Evolutionary conservation across 352 stramenopile genomes (phyloP), one percentile per base, ranked within the genome.

Genomic region (Pythium monospermum): DNA sequence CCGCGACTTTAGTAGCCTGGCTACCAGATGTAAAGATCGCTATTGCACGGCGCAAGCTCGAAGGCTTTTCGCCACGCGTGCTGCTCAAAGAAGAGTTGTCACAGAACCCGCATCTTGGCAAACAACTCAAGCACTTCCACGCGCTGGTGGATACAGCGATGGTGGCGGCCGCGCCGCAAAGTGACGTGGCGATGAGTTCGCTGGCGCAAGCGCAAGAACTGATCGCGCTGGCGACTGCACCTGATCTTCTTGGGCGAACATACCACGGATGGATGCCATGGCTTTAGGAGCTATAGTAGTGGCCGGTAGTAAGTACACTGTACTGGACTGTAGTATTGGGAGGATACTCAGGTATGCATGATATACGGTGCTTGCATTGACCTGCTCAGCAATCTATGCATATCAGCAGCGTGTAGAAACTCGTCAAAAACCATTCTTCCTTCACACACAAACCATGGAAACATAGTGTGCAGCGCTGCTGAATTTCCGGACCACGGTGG

Each of bases 191-290:
- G 11, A 68, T 85, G 62, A 85, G 65, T 37, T 71, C 78, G 19
- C 33, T 89, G 19, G 66, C 60, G n/a, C 89, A 96, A 50, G 85
- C 91, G 5, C 67, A 95, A 27, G 76, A 87, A 46, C 68, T 97
- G 13, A 55, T 97, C 22, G 60, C 71, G 16, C 61, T 97, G 28
- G 87, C 89, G 0, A 92, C 76, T 1, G 79, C 87, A 4, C 76
- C 85, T 6, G 76, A 93, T 53, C 48, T 96, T 3, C 66, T 96
- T 10, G 80, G 82, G 3, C 75, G 82, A 19, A 92, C 77, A 2
- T 92, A 85, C 42, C 77, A 87, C 43, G 81, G 78, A 2, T 92
- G 81, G 81, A 92, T 87, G 78, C 76, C 81, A 45, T 90, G 81
- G 81, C 66, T 89, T 40, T 88, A 69, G 35, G 1, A 18, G n/a